Evolutionary conservation across 176 grass and related monocot species (phyloP).

Genomic region (Zoysia pacifica): DNA sequence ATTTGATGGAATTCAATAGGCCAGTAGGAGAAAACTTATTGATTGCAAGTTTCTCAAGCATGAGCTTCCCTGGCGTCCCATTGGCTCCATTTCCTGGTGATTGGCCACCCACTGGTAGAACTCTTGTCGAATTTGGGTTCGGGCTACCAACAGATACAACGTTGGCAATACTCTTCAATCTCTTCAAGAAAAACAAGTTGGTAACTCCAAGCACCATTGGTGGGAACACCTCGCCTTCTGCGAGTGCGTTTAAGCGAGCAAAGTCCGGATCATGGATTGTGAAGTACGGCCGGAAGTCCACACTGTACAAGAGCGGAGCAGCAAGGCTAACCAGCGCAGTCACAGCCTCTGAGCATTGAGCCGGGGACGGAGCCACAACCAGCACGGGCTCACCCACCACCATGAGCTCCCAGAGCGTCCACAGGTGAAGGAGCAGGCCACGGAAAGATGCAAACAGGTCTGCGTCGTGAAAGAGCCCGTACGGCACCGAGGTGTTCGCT

Average conservation of each 20-base stretch:
- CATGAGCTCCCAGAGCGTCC: slow-evolving; percentile 97
- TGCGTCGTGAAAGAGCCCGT: slow-evolving; percentile 84
- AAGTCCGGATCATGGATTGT: slow-evolving; percentile 99
- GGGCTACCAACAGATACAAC: slow-evolving; percentile 80
- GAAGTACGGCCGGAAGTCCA: slow-evolving; percentile 91
- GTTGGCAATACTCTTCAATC: slow-evolving; percentile 75
- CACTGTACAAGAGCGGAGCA: slow-evolving; percentile 70
- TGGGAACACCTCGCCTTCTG: slow-evolving; percentile 71
- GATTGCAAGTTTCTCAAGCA: slow-evolving; percentile 68
- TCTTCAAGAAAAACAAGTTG: slow-evolving; percentile 94
- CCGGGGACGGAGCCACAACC: slow-evolving; percentile 74
- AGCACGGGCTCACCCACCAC: slow-evolving; percentile 73
- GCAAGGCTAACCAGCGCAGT: slow-evolving; percentile 86
- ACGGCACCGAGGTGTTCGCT: slow-evolving; percentile 64
- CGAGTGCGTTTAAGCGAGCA: slow-evolving; percentile 71
- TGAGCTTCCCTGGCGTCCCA: slow-evolving; percentile 58
- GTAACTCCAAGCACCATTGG: slow-evolving; percentile 86
- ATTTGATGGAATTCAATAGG: slow-evolving; percentile 82
- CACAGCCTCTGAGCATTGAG: slow-evolving; percentile 93
- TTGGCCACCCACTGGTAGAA: slow-evolving; percentile 46
- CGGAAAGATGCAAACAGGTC: slow-evolving; percentile 89
- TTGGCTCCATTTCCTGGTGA: slow-evolving; percentile 42
- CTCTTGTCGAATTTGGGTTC: slow-evolving; percentile 67
- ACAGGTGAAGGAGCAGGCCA: slow-evolving; percentile 77
- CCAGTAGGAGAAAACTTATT: slow-evolving; percentile 85